A percentile compares a stretch with the other conserved stretches of the same genome.
These are phyloP conservation scores for Monilinia fructigena DNA, from an alignment of 2,329 filamentous ascomycete genomes.

Conservation along the genomic window DNA sequence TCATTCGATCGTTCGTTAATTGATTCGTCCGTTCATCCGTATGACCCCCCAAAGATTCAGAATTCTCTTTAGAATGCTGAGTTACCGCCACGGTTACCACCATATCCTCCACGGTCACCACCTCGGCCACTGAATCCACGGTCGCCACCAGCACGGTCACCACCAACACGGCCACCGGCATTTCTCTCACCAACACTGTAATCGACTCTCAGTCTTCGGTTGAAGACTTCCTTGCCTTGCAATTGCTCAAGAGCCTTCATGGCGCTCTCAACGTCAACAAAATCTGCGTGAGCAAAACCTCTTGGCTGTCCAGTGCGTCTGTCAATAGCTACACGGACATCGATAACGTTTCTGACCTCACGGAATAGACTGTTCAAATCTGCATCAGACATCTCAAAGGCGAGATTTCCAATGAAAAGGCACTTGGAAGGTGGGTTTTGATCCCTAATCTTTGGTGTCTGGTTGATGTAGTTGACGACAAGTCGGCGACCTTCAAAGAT, in stretches of 20 bases:
- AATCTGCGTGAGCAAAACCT: slow-evolving; percentile 84
- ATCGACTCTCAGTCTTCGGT: slow-evolving; percentile 64
- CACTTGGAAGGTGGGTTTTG: slow-evolving; percentile 58
- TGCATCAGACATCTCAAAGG: slow-evolving; percentile 79
- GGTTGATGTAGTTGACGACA: slow-evolving; percentile 54
- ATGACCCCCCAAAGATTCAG: neutral
- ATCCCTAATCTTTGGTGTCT: slow-evolving; percentile 28
- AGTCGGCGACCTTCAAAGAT: slow-evolving; percentile 64
- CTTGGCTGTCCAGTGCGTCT: slow-evolving; percentile 75
- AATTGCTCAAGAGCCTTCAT: slow-evolving; percentile 57
- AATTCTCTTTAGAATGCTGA: slow-evolving; percentile 4
- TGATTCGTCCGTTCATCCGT: neutral
- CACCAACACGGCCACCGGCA: neutral
- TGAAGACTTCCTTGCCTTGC: slow-evolving; percentile 58
- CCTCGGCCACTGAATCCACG: slow-evolving; percentile 1
- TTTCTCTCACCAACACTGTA: slow-evolving; percentile 44
- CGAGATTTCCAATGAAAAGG: slow-evolving; percentile 82
- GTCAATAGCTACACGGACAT: slow-evolving; percentile 81
- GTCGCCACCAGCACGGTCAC: neutral
- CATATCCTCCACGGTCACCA: slow-evolving; percentile 16
- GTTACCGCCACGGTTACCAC: neutral
- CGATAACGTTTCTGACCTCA: slow-evolving; percentile 65
- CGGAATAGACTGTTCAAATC: slow-evolving; percentile 79
- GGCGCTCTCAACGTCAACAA: slow-evolving; percentile 67
- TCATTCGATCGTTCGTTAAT: slow-evolving; percentile 19